These are phyloP conservation scores for Boeremia lycopersici DNA, from an alignment of 2,329 filamentous ascomycete genomes.

Conservation along the genomic window DNA sequence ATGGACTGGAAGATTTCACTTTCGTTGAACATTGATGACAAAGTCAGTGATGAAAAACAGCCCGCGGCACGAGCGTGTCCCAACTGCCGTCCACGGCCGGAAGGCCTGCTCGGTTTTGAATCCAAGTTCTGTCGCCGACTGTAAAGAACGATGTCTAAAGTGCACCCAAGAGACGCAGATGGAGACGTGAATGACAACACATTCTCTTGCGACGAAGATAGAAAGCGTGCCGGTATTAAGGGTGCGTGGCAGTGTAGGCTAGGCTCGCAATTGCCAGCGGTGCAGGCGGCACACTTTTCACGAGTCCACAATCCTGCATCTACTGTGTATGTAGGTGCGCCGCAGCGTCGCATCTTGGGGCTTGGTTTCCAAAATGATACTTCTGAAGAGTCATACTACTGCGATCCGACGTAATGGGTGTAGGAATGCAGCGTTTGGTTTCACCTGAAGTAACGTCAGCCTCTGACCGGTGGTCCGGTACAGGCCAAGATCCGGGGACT, in stretches of 20 bases:
- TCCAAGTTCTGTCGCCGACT: neutral
- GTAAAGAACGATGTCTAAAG: neutral
- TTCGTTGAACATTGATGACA: neutral
- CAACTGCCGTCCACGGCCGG: slow-evolving; percentile 1
- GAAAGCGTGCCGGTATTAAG: neutral
- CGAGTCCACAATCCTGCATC: slow-evolving; percentile 1
- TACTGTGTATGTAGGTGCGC: slow-evolving; percentile 7
- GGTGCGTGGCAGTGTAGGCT: slow-evolving; percentile 18
- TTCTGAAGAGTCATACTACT: slow-evolving; percentile 12
- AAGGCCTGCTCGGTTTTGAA: too few relatives aligned
- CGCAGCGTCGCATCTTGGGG: slow-evolving; percentile 22
- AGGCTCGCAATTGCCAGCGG: slow-evolving; percentile 16
- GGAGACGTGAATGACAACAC: too few relatives aligned
- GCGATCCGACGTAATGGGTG: slow-evolving; percentile 5
- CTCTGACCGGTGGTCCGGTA: slow-evolving; percentile 8
- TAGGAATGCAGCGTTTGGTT: slow-evolving; percentile 11
- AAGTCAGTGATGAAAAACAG: neutral
- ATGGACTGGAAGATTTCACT: too few relatives aligned
- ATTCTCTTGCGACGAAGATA: neutral
- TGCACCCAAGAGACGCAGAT: neutral
- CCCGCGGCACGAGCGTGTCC: neutral
- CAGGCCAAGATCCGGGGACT: slow-evolving; percentile 9
- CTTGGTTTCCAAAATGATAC: slow-evolving; percentile 11
- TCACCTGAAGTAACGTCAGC: slow-evolving; percentile 12
- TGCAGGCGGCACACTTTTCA: neutral